Evolutionary conservation across 2,329 filamentous ascomycete species (phyloP), one percentile per base, ranked within the genome.

Genomic region (Colletotrichum acutatum): DNA sequence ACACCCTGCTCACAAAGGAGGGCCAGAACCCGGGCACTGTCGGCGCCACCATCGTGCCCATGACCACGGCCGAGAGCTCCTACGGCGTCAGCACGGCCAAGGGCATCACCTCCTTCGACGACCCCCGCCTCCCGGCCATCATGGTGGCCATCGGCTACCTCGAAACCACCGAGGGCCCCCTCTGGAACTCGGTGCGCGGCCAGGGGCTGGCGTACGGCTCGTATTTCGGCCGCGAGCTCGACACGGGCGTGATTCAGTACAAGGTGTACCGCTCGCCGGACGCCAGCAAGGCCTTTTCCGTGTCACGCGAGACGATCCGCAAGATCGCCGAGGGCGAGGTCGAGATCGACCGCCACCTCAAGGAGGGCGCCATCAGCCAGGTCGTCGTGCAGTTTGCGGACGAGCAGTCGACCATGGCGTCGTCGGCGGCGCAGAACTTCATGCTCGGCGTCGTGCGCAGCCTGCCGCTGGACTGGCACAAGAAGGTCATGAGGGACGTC

Each of bases 201-300:
- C 97, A 94, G 56, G 97, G 97, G 57, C 91, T 98, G 65, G 97
- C 97, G 0, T 99, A 99, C 79, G 95, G 95, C 66, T 92, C 93
- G 0, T 91, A 89, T 77, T 97, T 98, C 79, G 88, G 88, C 57
- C 92, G 93, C 58, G 93, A 94, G 78, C 85, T 94, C 32, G 94
- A 97, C 78, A 91, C 91, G 1, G 97, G 96, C 3, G 90, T 94
- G 62, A 85, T 98, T 64, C 92, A 94, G 74, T 97, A 97, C 84
- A 91, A 91, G 67, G 92, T 98, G 54, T 98, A 97, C 85, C 93
- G 96, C 30, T 97, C 95, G 0, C 96, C 97, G 0, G 95, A 98
- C 76, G 92, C 93, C 0, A 94, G 91, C 83, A 97, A 95, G 81
- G 97, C 97, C 0, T 97, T 97, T 78, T 85, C 87, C 34, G 94